Percentiles rank a stretch among this genome's conserved stretches.
Evolutionary conservation across 2,329 filamentous ascomycete species (phyloP).

Genomic region (Colletotrichum cordylinicola): DNA sequence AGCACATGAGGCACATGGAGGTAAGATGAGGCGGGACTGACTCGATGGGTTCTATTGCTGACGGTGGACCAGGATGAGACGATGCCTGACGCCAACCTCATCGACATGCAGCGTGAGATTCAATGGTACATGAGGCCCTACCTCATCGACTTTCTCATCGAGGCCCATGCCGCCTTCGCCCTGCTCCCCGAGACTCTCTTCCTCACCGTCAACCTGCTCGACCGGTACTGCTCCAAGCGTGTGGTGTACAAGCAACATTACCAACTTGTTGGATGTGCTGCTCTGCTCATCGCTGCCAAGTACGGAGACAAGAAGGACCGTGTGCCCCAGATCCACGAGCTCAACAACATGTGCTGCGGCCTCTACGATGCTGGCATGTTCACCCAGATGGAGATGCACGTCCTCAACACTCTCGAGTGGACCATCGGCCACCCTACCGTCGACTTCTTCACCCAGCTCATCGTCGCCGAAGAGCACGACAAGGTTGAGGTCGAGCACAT

Average conservation of each 20-base stretch:
- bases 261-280: slow-evolving; percentile 94
- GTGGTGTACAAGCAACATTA: slow-evolving; percentile 99
- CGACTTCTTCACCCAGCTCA: slow-evolving; percentile 90
- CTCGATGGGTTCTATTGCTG: background rate
- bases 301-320: slow-evolving; percentile 99
- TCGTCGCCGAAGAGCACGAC: slow-evolving; percentile 78
- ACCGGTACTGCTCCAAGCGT: slow-evolving; percentile 96
- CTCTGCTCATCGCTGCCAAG: slow-evolving; percentile 95
- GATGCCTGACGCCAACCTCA: slow-evolving; percentile 93
- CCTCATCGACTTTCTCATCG: slow-evolving; percentile 96
- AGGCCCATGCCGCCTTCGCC: slow-evolving; percentile 94
- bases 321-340: slow-evolving; percentile 94
- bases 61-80: slow-evolving; percentile 69
- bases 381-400: slow-evolving; percentile 99
- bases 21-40: slow-evolving; percentile 40
- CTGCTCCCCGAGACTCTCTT: slow-evolving; percentile 94
- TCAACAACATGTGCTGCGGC: slow-evolving; percentile 99
- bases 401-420: slow-evolving; percentile 97
- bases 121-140: slow-evolving; percentile 99
- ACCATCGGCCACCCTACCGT: slow-evolving; percentile 94
- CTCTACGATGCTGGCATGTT: slow-evolving; percentile 99
- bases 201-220: slow-evolving; percentile 93
- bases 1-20: slow-evolving; percentile 97
- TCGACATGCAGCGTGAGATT: slow-evolving; percentile 98
- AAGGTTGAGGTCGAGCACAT: slow-evolving; percentile 93